Evolutionary conservation across 2,329 filamentous ascomycete genomes (phyloP).

Genomic region (Rhynchosporium graminicola): DNA sequence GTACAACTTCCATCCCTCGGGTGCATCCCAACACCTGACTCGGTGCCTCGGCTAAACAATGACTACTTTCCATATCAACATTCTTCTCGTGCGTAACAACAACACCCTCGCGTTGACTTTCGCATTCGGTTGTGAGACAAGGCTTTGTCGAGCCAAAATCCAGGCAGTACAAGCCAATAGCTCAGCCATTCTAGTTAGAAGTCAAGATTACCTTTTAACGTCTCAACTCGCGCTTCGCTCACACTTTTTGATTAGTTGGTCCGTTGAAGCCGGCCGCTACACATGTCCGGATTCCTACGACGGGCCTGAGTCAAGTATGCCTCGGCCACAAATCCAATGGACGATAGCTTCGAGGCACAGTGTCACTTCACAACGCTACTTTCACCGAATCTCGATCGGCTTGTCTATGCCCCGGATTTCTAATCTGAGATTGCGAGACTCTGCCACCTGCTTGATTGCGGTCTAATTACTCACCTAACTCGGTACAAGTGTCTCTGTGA

Average conservation of each 20-base stretch:
- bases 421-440: no score
- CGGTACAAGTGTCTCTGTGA: neutral
- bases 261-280: no score
- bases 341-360: no score
- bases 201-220: neutral
- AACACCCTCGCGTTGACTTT: neutral
- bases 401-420: no score
- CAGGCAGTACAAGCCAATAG: neutral
- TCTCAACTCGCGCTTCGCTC: no score
- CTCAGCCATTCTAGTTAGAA: no score
- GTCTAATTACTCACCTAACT: neutral
- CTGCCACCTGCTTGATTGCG: neutral
- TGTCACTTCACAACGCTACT: neutral
- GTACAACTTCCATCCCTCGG: neutral
- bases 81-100: neutral
- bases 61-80: constrained; percentile 1
- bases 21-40: neutral
- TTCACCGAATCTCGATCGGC: neutral
- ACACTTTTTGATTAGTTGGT: no score
- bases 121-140: constrained; percentile 1
- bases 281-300: no score
- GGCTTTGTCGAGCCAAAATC: neutral
- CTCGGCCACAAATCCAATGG: no score
- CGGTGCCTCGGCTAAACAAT: constrained; percentile 1
- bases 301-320: no score